Conservation (phyloP, 108 stramenopile species). For the Nitzschia putrida region DNA sequence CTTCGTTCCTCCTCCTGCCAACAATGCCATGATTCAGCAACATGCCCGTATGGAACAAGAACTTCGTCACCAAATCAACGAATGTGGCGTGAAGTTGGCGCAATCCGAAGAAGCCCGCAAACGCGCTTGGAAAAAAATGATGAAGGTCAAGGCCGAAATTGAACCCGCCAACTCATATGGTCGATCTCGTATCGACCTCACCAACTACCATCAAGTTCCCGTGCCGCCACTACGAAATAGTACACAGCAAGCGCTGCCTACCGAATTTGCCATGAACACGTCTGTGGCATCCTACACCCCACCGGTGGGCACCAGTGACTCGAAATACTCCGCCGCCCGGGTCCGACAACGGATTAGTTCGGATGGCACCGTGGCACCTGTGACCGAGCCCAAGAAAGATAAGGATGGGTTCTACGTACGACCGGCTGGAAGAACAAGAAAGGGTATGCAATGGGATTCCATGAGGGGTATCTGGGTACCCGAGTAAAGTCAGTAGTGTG, state of each 20-base stretch:
- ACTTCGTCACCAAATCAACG: slow-evolving; percentile 23
- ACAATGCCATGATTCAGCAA: slow-evolving; percentile 41
- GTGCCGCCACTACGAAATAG: slow-evolving; percentile 29
- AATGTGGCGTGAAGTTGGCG: slow-evolving; percentile 31
- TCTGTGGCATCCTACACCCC: slow-evolving; percentile 35
- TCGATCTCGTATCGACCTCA: slow-evolving; percentile 9
- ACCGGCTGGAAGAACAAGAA: slow-evolving; percentile 72
- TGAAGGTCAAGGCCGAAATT: slow-evolving; percentile 53
- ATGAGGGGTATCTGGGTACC: slow-evolving; percentile 76
- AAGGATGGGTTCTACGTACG: slow-evolving; percentile 68
- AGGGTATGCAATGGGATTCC: slow-evolving; percentile 86
- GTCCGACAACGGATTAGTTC: slow-evolving; percentile 53
- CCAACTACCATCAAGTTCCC: slow-evolving; percentile 27
- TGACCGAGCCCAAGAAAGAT: slow-evolving; percentile 58
- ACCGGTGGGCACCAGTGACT: slow-evolving; percentile 12
- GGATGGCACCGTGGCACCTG: slow-evolving; percentile 79
- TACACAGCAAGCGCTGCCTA: slow-evolving; percentile 25
- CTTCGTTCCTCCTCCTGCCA: slow-evolving; percentile 54
- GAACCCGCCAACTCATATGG: slow-evolving; percentile 17
- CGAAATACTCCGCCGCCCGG: slow-evolving; percentile 68
- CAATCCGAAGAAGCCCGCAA: slow-evolving; percentile 59
- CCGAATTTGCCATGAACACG: slow-evolving; percentile 3
- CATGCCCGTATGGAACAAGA: slow-evolving; percentile 47
- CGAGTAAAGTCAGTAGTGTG: slow-evolving; percentile 9
- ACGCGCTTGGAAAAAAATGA: slow-evolving; percentile 52